These are phyloP conservation scores for Sugiyamaella qingdaonensis DNA, from an alignment of 805 yeast species.

Conservation along the genomic window DNA sequence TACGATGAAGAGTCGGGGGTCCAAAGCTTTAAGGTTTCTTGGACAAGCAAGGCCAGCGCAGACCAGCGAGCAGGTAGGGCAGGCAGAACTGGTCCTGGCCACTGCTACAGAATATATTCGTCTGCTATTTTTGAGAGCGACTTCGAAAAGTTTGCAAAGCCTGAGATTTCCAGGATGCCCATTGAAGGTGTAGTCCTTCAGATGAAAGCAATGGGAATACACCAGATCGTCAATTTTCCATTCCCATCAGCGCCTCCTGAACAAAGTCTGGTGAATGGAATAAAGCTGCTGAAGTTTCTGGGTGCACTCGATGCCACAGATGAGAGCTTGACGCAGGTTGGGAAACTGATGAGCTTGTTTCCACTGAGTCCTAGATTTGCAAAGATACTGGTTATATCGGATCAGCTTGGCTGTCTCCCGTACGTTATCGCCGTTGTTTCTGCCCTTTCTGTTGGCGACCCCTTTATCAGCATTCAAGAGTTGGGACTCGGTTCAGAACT, in stretches of 20 bases:
- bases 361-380: constrained; percentile 94
- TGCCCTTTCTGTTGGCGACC: constrained; percentile 90
- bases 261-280: constrained; percentile 55
- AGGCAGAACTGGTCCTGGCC: constrained; percentile 98
- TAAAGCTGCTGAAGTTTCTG: constrained; percentile 58
- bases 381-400: constrained; percentile 81
- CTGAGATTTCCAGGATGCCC: constrained; percentile 93
- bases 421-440: constrained; percentile 90
- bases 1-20: constrained; percentile 82
- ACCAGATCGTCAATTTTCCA: constrained; percentile 85
- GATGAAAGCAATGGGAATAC: constrained; percentile 97
- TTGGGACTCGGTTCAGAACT: constrained; percentile 45
- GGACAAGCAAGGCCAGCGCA: constrained; percentile 95
- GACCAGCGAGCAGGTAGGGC: constrained; percentile 96
- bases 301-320: constrained; percentile 67
- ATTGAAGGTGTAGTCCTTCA: constrained; percentile 91
- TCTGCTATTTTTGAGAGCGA: constrained; percentile 90
- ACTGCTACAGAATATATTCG: constrained; percentile 85
- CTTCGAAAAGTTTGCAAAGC: constrained; percentile 74
- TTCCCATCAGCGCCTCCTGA: constrained; percentile 92
- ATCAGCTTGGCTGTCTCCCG: constrained; percentile 79
- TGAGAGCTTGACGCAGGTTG: constrained; percentile 67
- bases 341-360: constrained; percentile 80
- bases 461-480: constrained; percentile 72
- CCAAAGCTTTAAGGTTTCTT: constrained; percentile 84